These are phyloP conservation scores for Fraxinus xanthoxyloides DNA, from an alignment of 305 asterid genomes.

Conservation along the genomic window DNA sequence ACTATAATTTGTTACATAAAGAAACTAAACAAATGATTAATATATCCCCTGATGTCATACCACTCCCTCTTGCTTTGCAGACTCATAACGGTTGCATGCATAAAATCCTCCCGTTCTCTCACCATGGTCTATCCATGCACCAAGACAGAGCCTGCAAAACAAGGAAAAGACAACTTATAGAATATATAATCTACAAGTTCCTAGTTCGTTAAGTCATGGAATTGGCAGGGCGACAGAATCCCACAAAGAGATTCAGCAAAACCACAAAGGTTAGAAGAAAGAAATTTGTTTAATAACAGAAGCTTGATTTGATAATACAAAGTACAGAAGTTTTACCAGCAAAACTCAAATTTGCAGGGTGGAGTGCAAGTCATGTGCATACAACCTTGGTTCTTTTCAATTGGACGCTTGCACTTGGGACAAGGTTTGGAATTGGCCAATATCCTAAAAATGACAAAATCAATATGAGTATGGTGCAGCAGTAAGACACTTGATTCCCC, in stretches of 20 bases:
- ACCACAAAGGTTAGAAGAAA: not conserved
- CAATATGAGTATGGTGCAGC: conserved; percentile 13
- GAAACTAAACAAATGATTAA: conserved; percentile 8
- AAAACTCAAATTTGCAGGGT: conserved; percentile 87
- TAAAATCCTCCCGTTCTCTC: conserved; percentile 95
- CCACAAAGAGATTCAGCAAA: conserved; percentile 11
- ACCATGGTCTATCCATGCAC: conserved; percentile 93
- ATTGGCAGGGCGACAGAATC: not conserved
- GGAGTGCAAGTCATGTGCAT: conserved; percentile 98
- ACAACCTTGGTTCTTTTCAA: conserved; percentile 96
- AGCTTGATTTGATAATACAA: conserved; percentile 7
- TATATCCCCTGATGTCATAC: conserved; percentile 34
- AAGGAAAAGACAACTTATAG: conserved; percentile 13
- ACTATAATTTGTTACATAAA: conserved; percentile 8
- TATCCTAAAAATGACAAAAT: conserved; percentile 50
- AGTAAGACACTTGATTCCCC: conserved; percentile 13
- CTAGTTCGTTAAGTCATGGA: not conserved
- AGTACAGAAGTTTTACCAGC: conserved; percentile 65
- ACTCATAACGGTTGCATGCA: conserved; percentile 91
- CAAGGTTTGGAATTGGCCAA: conserved; percentile 97
- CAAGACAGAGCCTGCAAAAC: conserved; percentile 75
- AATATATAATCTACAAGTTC: conserved; percentile 3
- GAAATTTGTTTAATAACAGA: not conserved
- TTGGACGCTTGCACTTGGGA: conserved; percentile 95
- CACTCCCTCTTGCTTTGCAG: conserved; percentile 95